phyloP scores from a whole-genome alignment of 768 basidiomycete genomes.

The Chalciporus sphaerocephalus region DNA sequence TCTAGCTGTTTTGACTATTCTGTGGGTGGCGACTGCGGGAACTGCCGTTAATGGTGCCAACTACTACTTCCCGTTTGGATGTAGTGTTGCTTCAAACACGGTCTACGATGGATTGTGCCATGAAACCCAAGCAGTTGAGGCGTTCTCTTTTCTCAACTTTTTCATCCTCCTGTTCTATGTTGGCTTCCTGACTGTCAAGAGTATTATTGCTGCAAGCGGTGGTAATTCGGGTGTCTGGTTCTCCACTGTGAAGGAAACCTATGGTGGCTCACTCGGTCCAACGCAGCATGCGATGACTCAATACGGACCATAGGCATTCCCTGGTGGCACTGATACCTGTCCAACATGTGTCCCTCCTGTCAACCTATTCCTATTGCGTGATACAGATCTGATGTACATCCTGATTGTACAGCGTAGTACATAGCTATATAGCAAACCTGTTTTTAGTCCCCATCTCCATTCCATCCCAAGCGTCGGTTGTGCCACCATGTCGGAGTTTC shows the following conservation, averaged over 20 bases:
- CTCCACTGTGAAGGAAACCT: conserved; percentile 30
- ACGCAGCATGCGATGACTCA: conserved; percentile 17
- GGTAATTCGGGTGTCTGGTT: conserved; percentile 32
- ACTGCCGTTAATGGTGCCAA: conserved; percentile 15
- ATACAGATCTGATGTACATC: no score
- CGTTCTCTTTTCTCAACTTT: conserved; percentile 37
- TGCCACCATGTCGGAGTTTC: conserved; percentile 32
- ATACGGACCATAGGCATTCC: no score
- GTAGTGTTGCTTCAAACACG: conserved; percentile 11
- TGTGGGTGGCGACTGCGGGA: conserved; percentile 39
- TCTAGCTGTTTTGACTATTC: conserved; percentile 32
- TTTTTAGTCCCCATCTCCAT: no score
- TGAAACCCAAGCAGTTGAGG: conserved; percentile 30
- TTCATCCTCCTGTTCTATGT: conserved; percentile 31
- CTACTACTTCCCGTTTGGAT: conserved; percentile 9
- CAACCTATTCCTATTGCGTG: not conserved
- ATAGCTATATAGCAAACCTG: no score
- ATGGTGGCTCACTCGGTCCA: conserved; percentile 8
- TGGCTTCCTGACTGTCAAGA: conserved; percentile 20
- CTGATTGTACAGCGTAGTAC: no score
- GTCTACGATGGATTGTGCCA: conserved; percentile 18
- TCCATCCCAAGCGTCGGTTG: not conserved
- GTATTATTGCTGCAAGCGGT: conserved; percentile 23
- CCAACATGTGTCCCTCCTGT: no score
- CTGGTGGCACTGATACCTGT: no score